These are phyloP conservation scores for Pugionium dolabratum DNA, from an alignment of 345 rosid genomes.

Conservation along the genomic window DNA sequence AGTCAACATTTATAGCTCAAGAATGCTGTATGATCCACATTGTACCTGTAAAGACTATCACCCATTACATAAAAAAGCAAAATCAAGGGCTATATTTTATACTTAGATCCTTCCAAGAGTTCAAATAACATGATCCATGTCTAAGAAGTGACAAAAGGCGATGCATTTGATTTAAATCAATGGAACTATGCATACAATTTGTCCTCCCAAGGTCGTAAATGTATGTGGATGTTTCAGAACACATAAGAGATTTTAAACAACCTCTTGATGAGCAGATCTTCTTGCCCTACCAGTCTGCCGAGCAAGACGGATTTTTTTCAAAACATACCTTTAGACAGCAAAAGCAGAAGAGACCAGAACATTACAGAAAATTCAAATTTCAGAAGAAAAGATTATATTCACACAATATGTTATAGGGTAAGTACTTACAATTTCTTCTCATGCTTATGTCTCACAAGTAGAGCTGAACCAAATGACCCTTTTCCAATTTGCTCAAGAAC, in stretches of 20 bases:
- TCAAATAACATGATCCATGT: slow-evolving; percentile 5
- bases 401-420: background rate
- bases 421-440: slow-evolving; percentile 82
- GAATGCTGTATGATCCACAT: slow-evolving; percentile 11
- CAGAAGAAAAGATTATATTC: background rate
- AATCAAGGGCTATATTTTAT: slow-evolving; percentile 5
- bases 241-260: slow-evolving; percentile 33
- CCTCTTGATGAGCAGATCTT: slow-evolving; percentile 99
- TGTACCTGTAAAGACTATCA: background rate
- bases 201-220: background rate
- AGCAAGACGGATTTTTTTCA: slow-evolving; percentile 98
- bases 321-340: slow-evolving; percentile 68
- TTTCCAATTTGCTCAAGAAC: slow-evolving; percentile 96
- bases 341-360: slow-evolving; percentile 17
- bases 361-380: slow-evolving; percentile 14
- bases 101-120: slow-evolving; percentile 2
- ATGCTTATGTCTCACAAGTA: slow-evolving; percentile 95
- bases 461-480: slow-evolving; percentile 97
- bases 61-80: slow-evolving; percentile 11
- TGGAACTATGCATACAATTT: background rate
- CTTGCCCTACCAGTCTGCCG: slow-evolving; percentile 97
- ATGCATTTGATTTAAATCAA: background rate
- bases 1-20: slow-evolving; percentile 14
- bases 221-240: background rate
- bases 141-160: slow-evolving; percentile 16